Evolutionary conservation across 2,329 filamentous ascomycete genomes (phyloP), one percentile per base, ranked within the genome.

Genomic region (Gliomastix tumulicola): DNA sequence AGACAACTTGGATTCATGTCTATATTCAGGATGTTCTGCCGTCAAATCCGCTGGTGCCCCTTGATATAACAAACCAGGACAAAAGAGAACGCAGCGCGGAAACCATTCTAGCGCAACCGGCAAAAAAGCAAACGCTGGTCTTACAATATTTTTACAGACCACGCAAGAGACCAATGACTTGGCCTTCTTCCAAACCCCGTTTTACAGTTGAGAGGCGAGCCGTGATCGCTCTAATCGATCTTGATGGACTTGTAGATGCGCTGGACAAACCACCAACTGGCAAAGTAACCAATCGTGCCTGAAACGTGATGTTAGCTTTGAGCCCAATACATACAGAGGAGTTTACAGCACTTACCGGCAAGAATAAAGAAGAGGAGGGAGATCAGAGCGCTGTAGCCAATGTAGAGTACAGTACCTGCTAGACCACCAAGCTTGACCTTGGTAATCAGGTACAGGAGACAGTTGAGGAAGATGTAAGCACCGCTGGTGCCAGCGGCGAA

Each of bases 161-260:
- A 44, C n/a, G 21, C 18, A 34, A 34, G 15, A 21, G 18, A 19
- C 25, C 25, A 28, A 13, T 1, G 17, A 28, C 11, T 28, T 5
- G 25, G 10, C n/a, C 10, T n/a, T 28, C 10, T n/a, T n/a, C n/a
- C n/a, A n/a, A n/a, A n/a, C n/a, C n/a, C n/a, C n/a, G n/a, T n/a
- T n/a, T n/a, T n/a, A n/a, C n/a, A n/a, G n/a, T n/a, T n/a, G n/a
- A n/a, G n/a, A n/a, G n/a, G n/a, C n/a, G n/a, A n/a, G n/a, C n/a
- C n/a, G n/a, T n/a, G 7, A n/a, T 10, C 7, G 25, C n/a, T 41
- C 60, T 66, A 98, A 57, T 98, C 92, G 46, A 98, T 88, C 71
- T 98, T 98, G 67, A 98, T 94, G n/a, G 89, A 96, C 18, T 79
- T 70, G 60, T 98, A 98, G 43, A 98, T 98, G 59, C 85, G 90